phyloP scores from a whole-genome alignment of 1,284 basidiomycete species.

The Boletellus deceptivus region DNA sequence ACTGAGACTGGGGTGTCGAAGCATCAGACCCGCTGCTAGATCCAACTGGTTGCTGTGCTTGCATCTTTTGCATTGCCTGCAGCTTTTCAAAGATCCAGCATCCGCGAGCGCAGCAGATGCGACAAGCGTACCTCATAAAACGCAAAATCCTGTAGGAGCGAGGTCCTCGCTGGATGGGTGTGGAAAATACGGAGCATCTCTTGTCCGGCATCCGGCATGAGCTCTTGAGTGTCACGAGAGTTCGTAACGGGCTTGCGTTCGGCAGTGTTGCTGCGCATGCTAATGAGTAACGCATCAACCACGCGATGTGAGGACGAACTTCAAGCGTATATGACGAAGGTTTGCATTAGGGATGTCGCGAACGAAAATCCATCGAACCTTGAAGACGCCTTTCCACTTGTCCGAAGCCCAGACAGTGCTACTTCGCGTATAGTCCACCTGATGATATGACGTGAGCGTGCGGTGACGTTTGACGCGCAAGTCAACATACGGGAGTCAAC shows the following conservation, averaged over 20 bases:
- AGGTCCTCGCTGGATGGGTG: conserved; percentile 86
- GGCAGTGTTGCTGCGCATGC: conserved; percentile 77
- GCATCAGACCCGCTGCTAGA: conserved; percentile 41
- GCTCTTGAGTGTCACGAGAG: conserved; percentile 88
- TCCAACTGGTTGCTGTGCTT: conserved; percentile 44
- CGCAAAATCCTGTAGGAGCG: conserved; percentile 89
- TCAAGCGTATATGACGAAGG: conserved; percentile 79
- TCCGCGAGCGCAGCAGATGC: neutral
- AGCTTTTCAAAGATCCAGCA: conserved; percentile 43
- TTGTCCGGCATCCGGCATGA: conserved; percentile 89
- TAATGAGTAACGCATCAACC: conserved; percentile 17
- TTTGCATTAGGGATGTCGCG: conserved; percentile 90
- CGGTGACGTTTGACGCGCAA: neutral
- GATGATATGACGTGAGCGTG: conserved; percentile 1
- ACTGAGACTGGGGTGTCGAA: conserved; percentile 33
- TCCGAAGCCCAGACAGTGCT: conserved; percentile 96
- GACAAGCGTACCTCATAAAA: conserved; percentile 76
- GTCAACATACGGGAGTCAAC: conserved; percentile 70
- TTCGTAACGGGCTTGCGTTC: conserved; percentile 97
- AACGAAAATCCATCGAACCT: conserved; percentile 93
- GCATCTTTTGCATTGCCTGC: conserved; percentile 76
- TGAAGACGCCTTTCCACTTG: conserved; percentile 98
- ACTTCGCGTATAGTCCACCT: conserved; percentile 82
- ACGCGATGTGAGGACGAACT: conserved; percentile 45
- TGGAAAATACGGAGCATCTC: conserved; percentile 95